phyloP scores from a whole-genome alignment of 306 rosid genomes.

The Hippophae rhamnoides region DNA sequence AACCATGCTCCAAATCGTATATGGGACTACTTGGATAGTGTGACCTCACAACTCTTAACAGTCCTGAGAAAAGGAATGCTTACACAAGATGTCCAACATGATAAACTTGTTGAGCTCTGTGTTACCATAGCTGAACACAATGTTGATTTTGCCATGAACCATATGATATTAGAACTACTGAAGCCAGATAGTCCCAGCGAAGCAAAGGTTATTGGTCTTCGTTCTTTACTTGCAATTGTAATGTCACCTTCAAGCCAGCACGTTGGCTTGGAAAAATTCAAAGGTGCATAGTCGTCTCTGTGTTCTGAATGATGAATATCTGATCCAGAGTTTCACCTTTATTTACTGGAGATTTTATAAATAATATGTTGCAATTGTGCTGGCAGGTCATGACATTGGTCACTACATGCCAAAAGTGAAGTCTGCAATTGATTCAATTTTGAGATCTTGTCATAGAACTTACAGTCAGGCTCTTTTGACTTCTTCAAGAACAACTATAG shows the following conservation, averaged over 20 bases:
- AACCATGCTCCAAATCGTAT: constrained; percentile 76
- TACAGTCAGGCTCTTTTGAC: constrained; percentile 93
- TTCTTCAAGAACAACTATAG: constrained; percentile 85
- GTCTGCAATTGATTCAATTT: constrained; percentile 86
- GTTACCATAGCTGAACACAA: constrained; percentile 96
- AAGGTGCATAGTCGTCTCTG: constrained; percentile 39
- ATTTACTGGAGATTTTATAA: constrained; percentile 16
- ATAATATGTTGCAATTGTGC: constrained; percentile 20
- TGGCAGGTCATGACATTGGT: constrained; percentile 84
- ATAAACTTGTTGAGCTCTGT: constrained; percentile 95
- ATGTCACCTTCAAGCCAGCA: constrained; percentile 76
- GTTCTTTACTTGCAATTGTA: constrained; percentile 92
- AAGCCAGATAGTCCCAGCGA: constrained; percentile 93
- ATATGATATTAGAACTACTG: constrained; percentile 88
- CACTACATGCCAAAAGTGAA: constrained; percentile 93
- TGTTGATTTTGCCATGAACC: constrained; percentile 98
- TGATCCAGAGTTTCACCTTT: constrained; percentile 4
- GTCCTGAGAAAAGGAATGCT: constrained; percentile 93
- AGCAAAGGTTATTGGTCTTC: constrained; percentile 98
- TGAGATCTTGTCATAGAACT: constrained; percentile 75
- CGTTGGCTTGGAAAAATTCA: constrained; percentile 79
- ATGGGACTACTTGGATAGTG: constrained; percentile 97
- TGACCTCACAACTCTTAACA: constrained; percentile 80
- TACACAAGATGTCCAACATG: constrained; percentile 96
- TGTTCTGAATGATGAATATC: constrained; percentile 6